A percentile compares a stretch with the other conserved stretches of the same genome.
These are phyloP conservation scores for Lepiota brunneoincarnata DNA, from an alignment of 768 basidiomycete species.

Conservation along the genomic window DNA sequence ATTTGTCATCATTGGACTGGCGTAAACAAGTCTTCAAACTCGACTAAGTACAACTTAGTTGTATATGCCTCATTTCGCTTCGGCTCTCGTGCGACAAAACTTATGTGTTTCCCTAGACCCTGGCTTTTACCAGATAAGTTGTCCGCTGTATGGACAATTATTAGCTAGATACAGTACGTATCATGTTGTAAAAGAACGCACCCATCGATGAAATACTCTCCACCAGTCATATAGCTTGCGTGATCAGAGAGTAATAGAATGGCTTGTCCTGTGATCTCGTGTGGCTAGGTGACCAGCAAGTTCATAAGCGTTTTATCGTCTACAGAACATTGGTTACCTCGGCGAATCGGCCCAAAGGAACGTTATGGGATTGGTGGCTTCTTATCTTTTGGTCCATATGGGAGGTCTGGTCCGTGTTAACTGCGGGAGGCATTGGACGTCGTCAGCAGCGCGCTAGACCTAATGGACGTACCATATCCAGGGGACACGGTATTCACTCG, in stretches of 20 bases:
- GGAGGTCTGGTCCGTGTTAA: conserved; percentile 57
- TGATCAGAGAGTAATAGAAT: conserved; percentile 51
- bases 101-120: no score
- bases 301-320: not conserved
- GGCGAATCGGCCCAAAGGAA: conserved; percentile 59
- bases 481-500: conserved; percentile 62
- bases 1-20: no score
- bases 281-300: conserved; percentile 32
- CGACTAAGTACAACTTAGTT: no score
- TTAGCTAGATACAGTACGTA: not conserved
- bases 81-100: not conserved
- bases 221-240: conserved; percentile 57
- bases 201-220: conserved; percentile 57
- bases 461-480: conserved; percentile 45
- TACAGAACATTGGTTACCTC: conserved; percentile 29
- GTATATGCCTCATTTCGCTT: no score
- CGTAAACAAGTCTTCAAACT: no score
- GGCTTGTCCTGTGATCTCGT: conserved; percentile 56
- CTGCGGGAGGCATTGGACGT: conserved; percentile 23
- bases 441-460: not conserved
- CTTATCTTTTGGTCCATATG: conserved; percentile 48
- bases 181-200: conserved; percentile 21
- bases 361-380: conserved; percentile 44
- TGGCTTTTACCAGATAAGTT: conserved; percentile 25
- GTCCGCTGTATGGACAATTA: conserved; percentile 5